Evolutionary conservation across 2,329 filamentous ascomycete species (phyloP), one percentile per base, ranked within the genome.

Genomic region (Sporothrix pallida): DNA sequence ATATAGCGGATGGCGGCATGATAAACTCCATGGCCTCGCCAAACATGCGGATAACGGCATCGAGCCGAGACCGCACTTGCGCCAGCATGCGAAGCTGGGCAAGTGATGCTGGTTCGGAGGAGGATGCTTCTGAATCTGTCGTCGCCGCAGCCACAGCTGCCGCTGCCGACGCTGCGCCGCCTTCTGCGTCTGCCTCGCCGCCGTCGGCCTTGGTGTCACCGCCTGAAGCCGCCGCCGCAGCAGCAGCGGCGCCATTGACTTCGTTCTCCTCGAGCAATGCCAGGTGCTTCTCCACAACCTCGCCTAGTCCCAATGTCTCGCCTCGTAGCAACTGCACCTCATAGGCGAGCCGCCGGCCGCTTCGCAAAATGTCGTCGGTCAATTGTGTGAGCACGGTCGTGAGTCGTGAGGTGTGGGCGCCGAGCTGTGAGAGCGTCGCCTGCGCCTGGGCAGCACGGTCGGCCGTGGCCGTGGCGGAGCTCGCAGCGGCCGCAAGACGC

Each of bases 11-110:
- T 0, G 95, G 95, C 0, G 95, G 93, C 69, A 98, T 90, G 0
- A 93, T 92, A 87, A 97, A 98, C 78, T 97, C 92, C 93, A 98
- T 97, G 46, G 96, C 95, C 78, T 97, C 92, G 56, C 95, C 95
- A 81, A 99, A 99, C 0, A 91, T 92, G 81, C 93, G 92, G 79
- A 98, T 94, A 31, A 98, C 95, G 1, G 90, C 88, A 76, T 98
- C 95, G 17, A 99, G 87, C n/a, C 94, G 92, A 1, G 89, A 84
- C 70, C 95, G 92, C 42, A 98, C 94, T 58, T 92, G 87, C 3
- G 92, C 93, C 52, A 99, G 86, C 15, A 92, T 97, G 77, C 93
- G 92, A 72, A 99, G 86, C 77, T 94, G 91, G 70, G 88, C 87
- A 76, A 98, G 91, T 81, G 92, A 93, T 46, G 86, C 84, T 1